These are phyloP conservation scores for Leccinum sublutescens DNA, from an alignment of 768 basidiomycete genomes.

Conservation along the genomic window DNA sequence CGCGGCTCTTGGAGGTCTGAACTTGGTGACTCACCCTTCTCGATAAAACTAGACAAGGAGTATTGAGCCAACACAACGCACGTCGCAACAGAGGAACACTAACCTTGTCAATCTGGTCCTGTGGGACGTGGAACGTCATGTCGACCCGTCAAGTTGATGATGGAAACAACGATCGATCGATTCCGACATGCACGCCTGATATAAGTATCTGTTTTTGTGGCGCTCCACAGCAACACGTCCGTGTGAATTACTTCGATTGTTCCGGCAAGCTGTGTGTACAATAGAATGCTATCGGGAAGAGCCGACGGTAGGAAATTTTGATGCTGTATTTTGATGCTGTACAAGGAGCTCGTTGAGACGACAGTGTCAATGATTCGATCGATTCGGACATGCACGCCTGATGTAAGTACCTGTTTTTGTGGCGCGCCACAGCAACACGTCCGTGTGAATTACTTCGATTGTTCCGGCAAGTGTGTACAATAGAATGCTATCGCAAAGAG, in stretches of 20 bases:
- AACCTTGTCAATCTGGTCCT: slow-evolving; percentile 59
- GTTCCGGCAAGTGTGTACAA: slow-evolving; percentile 5
- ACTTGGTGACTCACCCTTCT: slow-evolving; percentile 47
- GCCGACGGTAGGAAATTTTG: background rate
- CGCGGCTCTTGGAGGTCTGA: background rate
- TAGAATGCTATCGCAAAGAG: slow-evolving; percentile 12
- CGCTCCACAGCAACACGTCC: background rate
- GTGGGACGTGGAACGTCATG: slow-evolving; percentile 46
- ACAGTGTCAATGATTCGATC: background rate
- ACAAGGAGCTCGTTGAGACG: background rate
- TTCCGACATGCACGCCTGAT: background rate
- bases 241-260: slow-evolving; percentile 4
- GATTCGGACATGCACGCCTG: background rate
- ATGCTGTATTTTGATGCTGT: slow-evolving; percentile 2
- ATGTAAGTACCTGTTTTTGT: background rate
- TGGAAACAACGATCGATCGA: background rate
- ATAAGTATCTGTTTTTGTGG: background rate
- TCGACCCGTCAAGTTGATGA: background rate
- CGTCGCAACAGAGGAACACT: slow-evolving; percentile 5
- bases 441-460: slow-evolving; percentile 5
- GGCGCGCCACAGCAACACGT: background rate
- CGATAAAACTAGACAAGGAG: slow-evolving; percentile 46
- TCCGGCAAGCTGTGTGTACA: slow-evolving; percentile 2
- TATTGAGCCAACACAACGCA: background rate
- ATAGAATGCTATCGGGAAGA: slow-evolving; percentile 11